phyloP scores from a whole-genome alignment of 106 monocot genomes.

The Alisma plantagoaquatica region DNA sequence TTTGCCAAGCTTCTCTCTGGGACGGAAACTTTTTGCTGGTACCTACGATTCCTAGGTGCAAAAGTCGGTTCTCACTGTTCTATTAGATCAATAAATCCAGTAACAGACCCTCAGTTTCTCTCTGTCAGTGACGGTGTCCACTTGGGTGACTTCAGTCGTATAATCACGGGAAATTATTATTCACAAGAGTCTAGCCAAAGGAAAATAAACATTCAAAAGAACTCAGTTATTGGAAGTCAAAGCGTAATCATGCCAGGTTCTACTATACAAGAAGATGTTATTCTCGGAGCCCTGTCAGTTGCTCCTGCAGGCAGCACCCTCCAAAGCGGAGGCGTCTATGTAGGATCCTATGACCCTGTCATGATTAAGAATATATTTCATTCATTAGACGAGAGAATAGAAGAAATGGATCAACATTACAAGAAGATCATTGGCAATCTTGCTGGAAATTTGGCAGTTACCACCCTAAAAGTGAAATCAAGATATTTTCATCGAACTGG shows the following conservation, averaged over 20 bases:
- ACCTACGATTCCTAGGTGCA: constrained; percentile 32
- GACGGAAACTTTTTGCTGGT: constrained; percentile 41
- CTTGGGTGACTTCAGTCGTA: constrained; percentile 41
- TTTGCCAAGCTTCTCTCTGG: constrained; percentile 43
- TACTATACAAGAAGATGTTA: no score
- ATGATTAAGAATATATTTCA: constrained; percentile 38
- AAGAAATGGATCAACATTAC: constrained; percentile 36
- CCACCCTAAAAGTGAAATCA: no score
- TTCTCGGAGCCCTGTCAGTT: constrained; percentile 45
- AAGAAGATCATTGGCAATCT: constrained; percentile 40
- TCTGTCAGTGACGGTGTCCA: constrained; percentile 42
- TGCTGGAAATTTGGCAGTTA: constrained; percentile 36
- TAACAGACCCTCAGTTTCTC: constrained; percentile 18
- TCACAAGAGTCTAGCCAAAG: constrained; percentile 6
- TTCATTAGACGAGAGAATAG: constrained; percentile 32
- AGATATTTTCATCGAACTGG: constrained; percentile 46
- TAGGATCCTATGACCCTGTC: constrained; percentile 25
- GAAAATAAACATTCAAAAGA: constrained; percentile 20
- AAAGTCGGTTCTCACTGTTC: constrained; percentile 36
- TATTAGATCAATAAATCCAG: constrained; percentile 39
- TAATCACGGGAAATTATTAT: constrained; percentile 33
- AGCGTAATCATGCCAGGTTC: constrained; percentile 30
- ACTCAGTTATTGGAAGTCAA: constrained; percentile 36
- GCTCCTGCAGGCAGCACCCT: constrained; percentile 27
- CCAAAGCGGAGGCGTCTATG: constrained; percentile 30